Base-by-base conservation (phyloP, 2,329 filamentous ascomycete species). In the Zasmidium angulare region DNA sequence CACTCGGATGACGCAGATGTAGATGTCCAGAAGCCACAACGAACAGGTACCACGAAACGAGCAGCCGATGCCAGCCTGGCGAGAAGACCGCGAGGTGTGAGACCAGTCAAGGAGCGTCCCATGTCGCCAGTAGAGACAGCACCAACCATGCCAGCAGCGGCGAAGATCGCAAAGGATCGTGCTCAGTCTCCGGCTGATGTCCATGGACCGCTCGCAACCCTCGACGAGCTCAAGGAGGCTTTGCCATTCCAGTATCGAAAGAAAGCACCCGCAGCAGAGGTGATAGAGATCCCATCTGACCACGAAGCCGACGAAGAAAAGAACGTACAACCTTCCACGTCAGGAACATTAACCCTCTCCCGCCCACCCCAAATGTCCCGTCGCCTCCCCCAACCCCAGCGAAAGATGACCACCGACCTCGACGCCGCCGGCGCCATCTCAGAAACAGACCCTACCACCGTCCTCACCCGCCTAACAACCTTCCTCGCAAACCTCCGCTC, bases 401-500 rank as follows among this genome's bases (percentile, higher is more conserved):
- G 29, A 49, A 63, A 58, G 31, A 36, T 58, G 3, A 52, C 53
- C 20, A 50, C 47, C 1, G 58, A 61, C 17, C 56, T 58, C 24
- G 59, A 68, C 50, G 52, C 63, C 21, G 64, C 71, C 50, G 52
- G 62, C 21, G 64, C 71, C 9, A 62, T 76, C 23, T 69, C 76
- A 19, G 70, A 69, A 24, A 78, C 76, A 1, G 77, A 81, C 61
- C 80, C 79, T 2, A 67, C 72, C 6, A 71, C 75, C n/a, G 79
- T 82, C 1, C 66, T 81, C 26, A 70, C 72, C 20, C 76, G 76
- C n/a, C 70, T 81, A 19, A 72, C 74, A 46, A 74, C 70, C 4
- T 77, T 82, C 67, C 73, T 77, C 24, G 73, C 80, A 61, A 81
- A 81, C 56, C 74, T 82, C 20, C 71, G 73, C 4, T 71, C 75